phyloP scores from a whole-genome alignment of 1,139 yeast species.

The Martiniozyma asiatica region DNA sequence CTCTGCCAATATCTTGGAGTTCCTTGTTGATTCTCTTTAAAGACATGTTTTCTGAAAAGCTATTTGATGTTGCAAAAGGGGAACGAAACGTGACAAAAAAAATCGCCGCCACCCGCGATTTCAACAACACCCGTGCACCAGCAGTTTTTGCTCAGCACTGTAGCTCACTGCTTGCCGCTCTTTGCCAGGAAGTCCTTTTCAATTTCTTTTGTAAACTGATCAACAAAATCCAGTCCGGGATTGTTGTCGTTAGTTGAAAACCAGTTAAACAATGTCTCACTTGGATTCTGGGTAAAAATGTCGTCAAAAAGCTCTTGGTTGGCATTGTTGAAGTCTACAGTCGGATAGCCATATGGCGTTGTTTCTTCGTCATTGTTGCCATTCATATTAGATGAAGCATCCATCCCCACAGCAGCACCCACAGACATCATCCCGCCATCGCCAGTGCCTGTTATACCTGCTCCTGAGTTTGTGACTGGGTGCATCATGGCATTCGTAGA shows the following conservation, averaged over 20 bases:
- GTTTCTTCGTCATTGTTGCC: no score
- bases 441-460: conserved; percentile 2
- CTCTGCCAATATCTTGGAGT: conserved; percentile 91
- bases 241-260: conserved; percentile 36
- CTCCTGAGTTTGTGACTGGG: no score
- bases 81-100: no score
- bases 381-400: conserved; percentile 1
- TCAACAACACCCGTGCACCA: no score
- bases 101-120: no score
- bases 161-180: conserved; percentile 13
- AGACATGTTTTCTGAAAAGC: conserved; percentile 55
- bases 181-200: conserved; percentile 37
- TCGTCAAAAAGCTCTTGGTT: conserved; percentile 22
- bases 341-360: conserved; percentile 1
- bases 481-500: no score
- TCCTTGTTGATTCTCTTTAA: conserved; percentile 93
- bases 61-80: no score
- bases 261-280: conserved; percentile 60
- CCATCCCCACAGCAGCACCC: conserved; percentile 1
- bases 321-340: conserved; percentile 10
- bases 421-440: conserved; percentile 3
- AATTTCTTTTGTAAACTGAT: conserved; percentile 79
- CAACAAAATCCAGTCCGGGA: conserved; percentile 77
- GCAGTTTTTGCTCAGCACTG: no score
- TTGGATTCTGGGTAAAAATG: conserved; percentile 24